Evolutionary conservation across 768 basidiomycete species (phyloP).

Genomic region (Tulasnella sp.): DNA sequence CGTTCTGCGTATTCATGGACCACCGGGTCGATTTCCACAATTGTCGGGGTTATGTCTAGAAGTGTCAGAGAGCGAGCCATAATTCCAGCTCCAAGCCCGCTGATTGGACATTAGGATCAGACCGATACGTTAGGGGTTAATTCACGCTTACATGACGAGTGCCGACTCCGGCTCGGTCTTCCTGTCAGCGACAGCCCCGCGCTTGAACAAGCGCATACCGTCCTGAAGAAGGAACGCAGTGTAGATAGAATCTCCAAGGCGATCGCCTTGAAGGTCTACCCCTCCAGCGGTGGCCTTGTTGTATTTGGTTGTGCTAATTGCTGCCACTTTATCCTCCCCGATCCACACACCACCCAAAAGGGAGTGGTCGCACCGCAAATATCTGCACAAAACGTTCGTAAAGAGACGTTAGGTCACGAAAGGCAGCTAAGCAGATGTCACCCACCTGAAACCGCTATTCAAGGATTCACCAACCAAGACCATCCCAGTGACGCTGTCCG

Average conservation of each 20-base stretch:
- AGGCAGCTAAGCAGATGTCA: background rate
- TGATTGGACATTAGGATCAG: conserved; percentile 26
- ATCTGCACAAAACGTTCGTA: conserved; percentile 27
- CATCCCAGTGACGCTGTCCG: conserved; percentile 47
- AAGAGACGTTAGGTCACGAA: background rate
- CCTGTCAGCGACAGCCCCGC: conserved; percentile 26
- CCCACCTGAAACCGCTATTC: conserved; percentile 16
- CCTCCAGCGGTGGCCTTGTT: conserved; percentile 34
- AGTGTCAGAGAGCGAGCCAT: conserved; percentile 61
- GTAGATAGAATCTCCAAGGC: conserved; percentile 70
- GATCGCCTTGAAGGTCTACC: conserved; percentile 32
- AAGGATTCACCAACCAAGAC: conserved; percentile 65
- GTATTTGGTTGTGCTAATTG: conserved; percentile 26
- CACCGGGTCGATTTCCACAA: conserved; percentile 88
- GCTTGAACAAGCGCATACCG: conserved; percentile 57
- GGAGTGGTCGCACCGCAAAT: conserved; percentile 42
- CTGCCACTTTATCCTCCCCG: conserved; percentile 28
- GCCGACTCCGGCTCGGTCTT: conserved; percentile 44
- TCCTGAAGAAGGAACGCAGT: conserved; percentile 79
- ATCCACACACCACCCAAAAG: conserved; percentile 70
- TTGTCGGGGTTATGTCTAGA: conserved; percentile 58
- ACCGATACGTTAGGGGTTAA: conserved; percentile 13
- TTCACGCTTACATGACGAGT: conserved; percentile 50
- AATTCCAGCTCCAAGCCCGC: conserved; percentile 81
- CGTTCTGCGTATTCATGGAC: conserved; percentile 71